Conservation (phyloP, 768 basidiomycete genomes). For the Trametes sanguinea region DNA sequence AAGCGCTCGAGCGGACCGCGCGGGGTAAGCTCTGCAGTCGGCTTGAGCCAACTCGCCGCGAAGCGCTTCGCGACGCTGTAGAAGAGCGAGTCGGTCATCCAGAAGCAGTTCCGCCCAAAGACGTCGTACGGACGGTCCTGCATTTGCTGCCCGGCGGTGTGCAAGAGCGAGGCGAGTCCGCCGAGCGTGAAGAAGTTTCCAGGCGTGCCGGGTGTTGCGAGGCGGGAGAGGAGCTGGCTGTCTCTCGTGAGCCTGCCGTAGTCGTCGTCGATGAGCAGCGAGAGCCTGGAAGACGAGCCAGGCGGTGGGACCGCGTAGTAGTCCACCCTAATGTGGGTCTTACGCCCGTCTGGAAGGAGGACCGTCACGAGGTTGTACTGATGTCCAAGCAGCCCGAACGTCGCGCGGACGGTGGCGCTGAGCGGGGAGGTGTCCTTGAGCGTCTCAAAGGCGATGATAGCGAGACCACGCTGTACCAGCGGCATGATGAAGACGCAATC, state of each 20-base stretch:
- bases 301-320: background rate
- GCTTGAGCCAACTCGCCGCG: conserved; percentile 1
- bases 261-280: conserved; percentile 2
- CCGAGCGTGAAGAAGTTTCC: conserved; percentile 2
- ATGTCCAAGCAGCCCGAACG: conserved; percentile 2
- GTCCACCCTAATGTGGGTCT: background rate
- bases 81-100: conserved; percentile 16
- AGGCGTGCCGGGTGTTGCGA: background rate
- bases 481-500: background rate
- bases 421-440: background rate
- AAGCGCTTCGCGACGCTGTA: conserved; percentile 8
- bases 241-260: background rate
- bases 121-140: conserved; percentile 1
- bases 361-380: conserved; percentile 9
- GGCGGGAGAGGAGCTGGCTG: background rate
- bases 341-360: background rate
- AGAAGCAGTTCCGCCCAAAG: conserved; percentile 14
- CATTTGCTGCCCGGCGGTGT: background rate
- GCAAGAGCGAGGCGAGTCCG: conserved; percentile 5
- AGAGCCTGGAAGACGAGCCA: conserved; percentile 3
- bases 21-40: background rate
- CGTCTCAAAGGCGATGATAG: conserved; percentile 3
- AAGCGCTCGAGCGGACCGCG: conserved; percentile 2
- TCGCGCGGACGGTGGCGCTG: background rate
- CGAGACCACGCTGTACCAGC: background rate